Evolutionary conservation across 129 eudicot genomes (phyloP).

Genomic region (Artemisia argyi): DNA sequence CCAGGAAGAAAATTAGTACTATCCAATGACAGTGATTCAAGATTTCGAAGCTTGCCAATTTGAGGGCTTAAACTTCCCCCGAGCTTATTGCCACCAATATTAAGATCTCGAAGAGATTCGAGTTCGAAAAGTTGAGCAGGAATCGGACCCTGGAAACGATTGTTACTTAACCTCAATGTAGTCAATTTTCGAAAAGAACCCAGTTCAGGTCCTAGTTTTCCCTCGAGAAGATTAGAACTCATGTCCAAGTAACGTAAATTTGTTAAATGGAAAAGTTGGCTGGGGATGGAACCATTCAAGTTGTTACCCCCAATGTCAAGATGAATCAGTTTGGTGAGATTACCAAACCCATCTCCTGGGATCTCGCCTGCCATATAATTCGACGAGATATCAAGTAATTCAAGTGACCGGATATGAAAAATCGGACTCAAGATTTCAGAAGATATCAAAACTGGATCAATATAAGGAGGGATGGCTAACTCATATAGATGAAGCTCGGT

Average conservation of each 20-base stretch:
- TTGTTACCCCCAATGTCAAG: constrained; percentile 36
- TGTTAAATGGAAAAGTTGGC: constrained; percentile 28
- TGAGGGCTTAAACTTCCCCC: too few species aligned
- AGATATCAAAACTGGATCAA: not conserved
- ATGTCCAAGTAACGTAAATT: constrained; percentile 35
- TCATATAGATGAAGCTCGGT: constrained; percentile 22
- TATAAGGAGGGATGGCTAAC: not conserved
- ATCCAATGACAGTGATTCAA: too few species aligned
- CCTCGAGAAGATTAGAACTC: constrained; percentile 26
- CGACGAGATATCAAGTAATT: constrained; percentile 33
- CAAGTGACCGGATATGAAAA: constrained; percentile 30
- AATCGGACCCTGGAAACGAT: too few species aligned
- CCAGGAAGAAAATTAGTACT: too few species aligned
- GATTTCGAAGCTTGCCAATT: too few species aligned
- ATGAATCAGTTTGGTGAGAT: constrained; percentile 34
- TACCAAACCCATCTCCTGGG: constrained; percentile 30
- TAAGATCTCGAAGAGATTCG: too few species aligned
- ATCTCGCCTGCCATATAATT: constrained; percentile 26
- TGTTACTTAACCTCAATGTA: too few species aligned
- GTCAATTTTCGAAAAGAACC: too few species aligned
- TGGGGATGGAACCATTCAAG: constrained; percentile 42
- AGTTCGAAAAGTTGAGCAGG: too few species aligned
- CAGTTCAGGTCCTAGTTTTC: not conserved
- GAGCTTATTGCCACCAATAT: too few species aligned
- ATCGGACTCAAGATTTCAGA: constrained; percentile 32